phyloP scores from a whole-genome alignment of 108 stramenopile genomes.

The Cylindrotheca closterium region DNA sequence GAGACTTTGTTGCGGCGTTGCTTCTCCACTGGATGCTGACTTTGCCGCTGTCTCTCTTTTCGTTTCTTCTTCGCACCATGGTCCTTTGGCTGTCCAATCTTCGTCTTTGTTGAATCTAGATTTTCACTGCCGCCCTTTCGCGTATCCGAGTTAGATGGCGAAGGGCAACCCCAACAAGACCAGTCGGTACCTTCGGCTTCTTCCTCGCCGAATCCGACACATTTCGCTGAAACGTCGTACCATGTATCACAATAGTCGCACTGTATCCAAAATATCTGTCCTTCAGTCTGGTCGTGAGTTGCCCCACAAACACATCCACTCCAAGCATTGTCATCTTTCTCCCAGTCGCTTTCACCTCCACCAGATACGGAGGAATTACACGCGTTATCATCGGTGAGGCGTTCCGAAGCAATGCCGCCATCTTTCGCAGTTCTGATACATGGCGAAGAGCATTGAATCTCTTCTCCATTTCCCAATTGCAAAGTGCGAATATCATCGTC shows the following conservation, averaged over 20 bases:
- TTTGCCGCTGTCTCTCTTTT: not conserved
- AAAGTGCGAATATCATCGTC: too few relatives aligned
- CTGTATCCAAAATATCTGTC: conserved; percentile 73
- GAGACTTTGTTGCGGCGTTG: not conserved
- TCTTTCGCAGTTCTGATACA: too few relatives aligned
- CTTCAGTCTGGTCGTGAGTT: conserved; percentile 35
- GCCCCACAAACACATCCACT: conserved; percentile 75
- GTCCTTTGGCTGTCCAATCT: too few relatives aligned
- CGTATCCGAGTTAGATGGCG: not conserved
- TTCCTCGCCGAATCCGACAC: conserved; percentile 59
- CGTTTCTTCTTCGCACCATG: not conserved
- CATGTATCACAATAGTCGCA: conserved; percentile 74
- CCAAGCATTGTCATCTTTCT: conserved; percentile 64
- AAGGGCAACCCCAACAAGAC: conserved; percentile 18
- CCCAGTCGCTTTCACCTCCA: conserved; percentile 7
- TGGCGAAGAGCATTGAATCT: too few relatives aligned
- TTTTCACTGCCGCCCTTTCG: conserved; percentile 9
- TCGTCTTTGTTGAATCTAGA: too few relatives aligned
- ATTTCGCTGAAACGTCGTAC: conserved; percentile 59
- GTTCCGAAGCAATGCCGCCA: too few relatives aligned
- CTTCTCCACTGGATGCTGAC: not conserved
- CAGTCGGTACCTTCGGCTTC: conserved; percentile 38
- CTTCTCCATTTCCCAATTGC: too few relatives aligned
- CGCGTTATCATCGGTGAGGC: too few relatives aligned
- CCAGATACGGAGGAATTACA: not conserved